Base-by-base conservation (phyloP, 805 yeast genomes). In the Kodamaea nitidulidarum region DNA sequence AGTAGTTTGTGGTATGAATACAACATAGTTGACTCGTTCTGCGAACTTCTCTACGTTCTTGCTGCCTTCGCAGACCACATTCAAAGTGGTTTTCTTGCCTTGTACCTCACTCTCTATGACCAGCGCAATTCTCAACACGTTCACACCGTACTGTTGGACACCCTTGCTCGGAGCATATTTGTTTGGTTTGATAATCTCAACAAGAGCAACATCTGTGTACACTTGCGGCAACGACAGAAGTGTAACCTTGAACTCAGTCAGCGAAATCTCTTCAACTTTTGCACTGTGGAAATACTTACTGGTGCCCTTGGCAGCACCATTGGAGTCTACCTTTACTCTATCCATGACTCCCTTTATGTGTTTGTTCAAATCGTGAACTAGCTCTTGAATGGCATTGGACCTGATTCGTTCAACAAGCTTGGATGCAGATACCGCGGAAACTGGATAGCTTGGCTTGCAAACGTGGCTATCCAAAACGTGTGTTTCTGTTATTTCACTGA, bases 231-330 rank as follows among this genome's bases (percentile, higher is more conserved):
- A 2, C 14, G 12, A 16, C 28, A 29, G 20, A 9, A 43, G 18
- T 31, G 30, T 30, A 5, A 38, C 12, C 18, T 36, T 34, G 21
- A 37, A 24, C 31, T 37, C 36, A n/a, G 30, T 22, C 12, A 40
- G 16, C 8, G 35, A 41, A 4, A 29, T 17, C 8, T 27, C 38
- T 4, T 33, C 22, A 7, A 49, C 15, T 1, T 31, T 31, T 10
- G 60, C 41, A 20, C 44, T 36, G 26, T 44, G 31, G 28, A 58
- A 55, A 43, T 66, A 64, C 42, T 64, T 65, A 39, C 71, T 65
- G 9, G 39, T 39, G 1, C 61, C 62, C 28, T 46, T 50, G 12
- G 32, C 17, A 11, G 44, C 44, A 6, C 40, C 32, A 10, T 30
- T 30, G 11, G 21, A 10, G 7, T 52, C 46, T 2, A 53, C 49